Evolutionary conservation across 768 basidiomycete species (phyloP), one percentile per base, ranked within the genome.

Genomic region (Serpula lacrymans): DNA sequence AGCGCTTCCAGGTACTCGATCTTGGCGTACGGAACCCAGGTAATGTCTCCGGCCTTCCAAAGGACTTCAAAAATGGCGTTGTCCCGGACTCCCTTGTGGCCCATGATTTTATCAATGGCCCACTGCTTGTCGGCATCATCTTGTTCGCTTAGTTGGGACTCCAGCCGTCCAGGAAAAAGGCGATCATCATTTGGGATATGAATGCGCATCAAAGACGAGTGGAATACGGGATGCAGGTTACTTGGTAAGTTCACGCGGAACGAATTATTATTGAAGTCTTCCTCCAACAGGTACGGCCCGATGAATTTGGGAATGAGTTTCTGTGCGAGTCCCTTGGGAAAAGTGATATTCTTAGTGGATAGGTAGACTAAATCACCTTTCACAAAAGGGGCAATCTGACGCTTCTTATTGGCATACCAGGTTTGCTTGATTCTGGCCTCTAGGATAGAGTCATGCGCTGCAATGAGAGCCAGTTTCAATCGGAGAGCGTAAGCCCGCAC

Each of bases 231-330:
- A n/a, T 17, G 61, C 3, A 67, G 41, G 1, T 56, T 55, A 1
- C 27, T 34, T 1, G 68, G 63, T 0, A 70, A 32, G 5, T 64
- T 46, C 1, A 71, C 20, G 32, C 20, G 32, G 32, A 7, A 33
- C 6, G 32, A 42, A 6, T 14, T 48, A 43, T 66, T 69, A 1
- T 36, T 62, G 0, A 55, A 64, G 1, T 36, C 49, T 18, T 51
- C 29, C 0, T 51, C 1, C 1, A 71, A 55, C 2, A 43, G 31
- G 37, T 59, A 72, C 0, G 70, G 72, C 6, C 72, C 68, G 12
- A 72, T 52, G 38, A 48, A 70, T 26, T 64, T 63, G 0, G 64
- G 70, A 1, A 57, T 22, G 1, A 72, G 45, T 35, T 71, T 71
- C 8, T 49, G 18, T 0, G 64, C 62, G 2, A 60, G 41, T 5